Evolutionary conservation across 805 yeast species (phyloP).

Genomic region (Lachancea thermotolerans): DNA sequence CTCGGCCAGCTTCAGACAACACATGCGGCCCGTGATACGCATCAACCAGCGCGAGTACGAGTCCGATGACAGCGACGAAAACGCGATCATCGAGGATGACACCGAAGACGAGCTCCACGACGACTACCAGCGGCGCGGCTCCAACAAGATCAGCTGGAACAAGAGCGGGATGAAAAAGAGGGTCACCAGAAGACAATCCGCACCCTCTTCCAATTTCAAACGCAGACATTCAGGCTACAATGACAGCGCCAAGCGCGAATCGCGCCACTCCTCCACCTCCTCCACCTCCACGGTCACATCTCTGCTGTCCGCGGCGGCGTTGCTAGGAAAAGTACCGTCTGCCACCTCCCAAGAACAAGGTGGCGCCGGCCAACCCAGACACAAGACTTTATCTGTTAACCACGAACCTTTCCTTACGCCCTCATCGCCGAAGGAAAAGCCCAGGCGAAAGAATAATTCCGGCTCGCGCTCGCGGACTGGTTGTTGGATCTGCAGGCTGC

Average conservation of each 20-base stretch:
- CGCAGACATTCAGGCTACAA: slow-evolving; percentile 4
- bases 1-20: slow-evolving; percentile 20
- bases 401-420: neutral
- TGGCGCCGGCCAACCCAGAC: neutral
- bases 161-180: slow-evolving; percentile 26
- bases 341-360: neutral
- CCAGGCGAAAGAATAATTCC: slow-evolving; percentile 14
- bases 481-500: slow-evolving; percentile 72
- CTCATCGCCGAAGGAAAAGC: slow-evolving; percentile 7
- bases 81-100: slow-evolving; percentile 19
- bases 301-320: slow-evolving; percentile 8
- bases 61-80: slow-evolving; percentile 14
- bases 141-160: slow-evolving; percentile 29
- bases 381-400: slow-evolving; percentile 1
- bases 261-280: slow-evolving; percentile 7
- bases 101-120: slow-evolving; percentile 12
- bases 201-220: slow-evolving; percentile 11
- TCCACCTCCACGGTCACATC: slow-evolving; percentile 8
- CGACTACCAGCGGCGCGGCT: neutral
- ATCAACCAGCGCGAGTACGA: slow-evolving; percentile 20
- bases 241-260: neutral
- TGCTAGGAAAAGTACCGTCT: slow-evolving; percentile 6
- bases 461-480: slow-evolving; percentile 48
- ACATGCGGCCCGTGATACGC: slow-evolving; percentile 24
- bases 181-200: slow-evolving; percentile 18